These are phyloP conservation scores for Boletus tomentosulus DNA, from an alignment of 768 basidiomycete species.

Conservation along the genomic window DNA sequence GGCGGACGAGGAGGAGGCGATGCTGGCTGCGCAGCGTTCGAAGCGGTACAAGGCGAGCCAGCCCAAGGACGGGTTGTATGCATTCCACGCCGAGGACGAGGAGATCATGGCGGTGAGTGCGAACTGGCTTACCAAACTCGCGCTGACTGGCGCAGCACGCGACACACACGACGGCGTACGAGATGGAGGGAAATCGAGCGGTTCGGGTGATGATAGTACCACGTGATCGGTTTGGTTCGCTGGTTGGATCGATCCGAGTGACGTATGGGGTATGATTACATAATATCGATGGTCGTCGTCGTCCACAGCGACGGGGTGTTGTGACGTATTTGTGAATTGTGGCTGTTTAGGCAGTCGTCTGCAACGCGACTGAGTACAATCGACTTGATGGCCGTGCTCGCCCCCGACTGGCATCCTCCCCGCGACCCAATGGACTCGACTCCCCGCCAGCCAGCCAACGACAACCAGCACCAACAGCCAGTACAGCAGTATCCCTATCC, in stretches of 20 bases:
- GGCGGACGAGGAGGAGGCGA: conserved; percentile 57
- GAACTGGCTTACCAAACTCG: neutral
- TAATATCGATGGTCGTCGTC: conserved; percentile 5
- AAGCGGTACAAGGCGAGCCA: conserved; percentile 34
- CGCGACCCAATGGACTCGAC: conserved; percentile 47
- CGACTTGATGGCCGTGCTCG: conserved; percentile 66
- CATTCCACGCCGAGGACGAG: conserved; percentile 88
- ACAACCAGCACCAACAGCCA: conserved; percentile 32
- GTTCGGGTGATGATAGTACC: conserved; percentile 65
- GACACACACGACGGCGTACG: conserved; percentile 29
- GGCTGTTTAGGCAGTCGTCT: conserved; percentile 10
- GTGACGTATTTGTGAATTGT: conserved; percentile 13
- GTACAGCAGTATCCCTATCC: conserved; percentile 54
- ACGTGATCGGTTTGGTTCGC: conserved; percentile 34
- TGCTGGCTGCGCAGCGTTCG: conserved; percentile 38
- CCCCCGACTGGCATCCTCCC: conserved; percentile 70
- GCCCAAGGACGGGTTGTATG: conserved; percentile 45
- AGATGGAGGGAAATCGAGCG: conserved; percentile 55
- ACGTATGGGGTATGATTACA: conserved; percentile 26
- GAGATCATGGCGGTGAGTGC: conserved; percentile 54
- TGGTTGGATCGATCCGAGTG: conserved; percentile 39
- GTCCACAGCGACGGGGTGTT: conserved; percentile 9
- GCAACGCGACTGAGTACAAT: conserved; percentile 27
- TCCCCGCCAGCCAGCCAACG: conserved; percentile 58
- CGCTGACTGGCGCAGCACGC: conserved; percentile 11